Conservation (phyloP, 108 stramenopile species). For the Skeletonema grethae region DNA sequence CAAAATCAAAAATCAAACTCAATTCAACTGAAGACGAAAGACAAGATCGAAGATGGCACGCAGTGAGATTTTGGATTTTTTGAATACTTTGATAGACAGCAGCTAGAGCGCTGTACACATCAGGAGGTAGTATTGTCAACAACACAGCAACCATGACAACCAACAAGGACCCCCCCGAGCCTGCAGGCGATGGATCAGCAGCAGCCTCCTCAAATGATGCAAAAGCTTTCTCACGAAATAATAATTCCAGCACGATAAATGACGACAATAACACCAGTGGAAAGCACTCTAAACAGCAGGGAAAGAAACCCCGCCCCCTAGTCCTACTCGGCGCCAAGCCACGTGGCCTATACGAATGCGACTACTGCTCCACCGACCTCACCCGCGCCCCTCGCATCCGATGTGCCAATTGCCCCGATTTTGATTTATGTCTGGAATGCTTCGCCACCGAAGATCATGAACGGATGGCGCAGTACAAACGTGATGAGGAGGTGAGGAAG, state of each 20-base stretch:
- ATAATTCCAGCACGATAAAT: background rate
- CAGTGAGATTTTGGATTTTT: too few relatives aligned
- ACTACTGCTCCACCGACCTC: slow-evolving; percentile 86
- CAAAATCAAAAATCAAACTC: too few relatives aligned
- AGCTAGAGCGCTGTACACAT: too few relatives aligned
- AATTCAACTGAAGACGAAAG: too few relatives aligned
- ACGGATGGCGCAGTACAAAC: slow-evolving; percentile 29
- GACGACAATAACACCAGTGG: background rate
- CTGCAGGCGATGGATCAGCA: background rate
- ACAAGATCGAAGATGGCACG: too few relatives aligned
- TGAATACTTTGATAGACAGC: too few relatives aligned
- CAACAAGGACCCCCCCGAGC: background rate
- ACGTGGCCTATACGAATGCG: slow-evolving; percentile 86
- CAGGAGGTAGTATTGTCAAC: too few relatives aligned
- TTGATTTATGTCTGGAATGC: slow-evolving; percentile 90
- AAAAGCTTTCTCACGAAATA: background rate
- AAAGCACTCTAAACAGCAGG: background rate
- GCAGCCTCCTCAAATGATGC: background rate
- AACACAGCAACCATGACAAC: background rate
- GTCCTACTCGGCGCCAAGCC: slow-evolving; percentile 76
- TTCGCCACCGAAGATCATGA: slow-evolving; percentile 69
- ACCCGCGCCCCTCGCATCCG: slow-evolving; percentile 81
- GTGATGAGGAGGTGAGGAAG: slow-evolving; percentile 33
- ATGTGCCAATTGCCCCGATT: slow-evolving; percentile 84
- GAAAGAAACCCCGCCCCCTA: slow-evolving; percentile 18